Base-by-base conservation (phyloP, 176 grass and related monocot genomes). In the Bromus sterilis region DNA sequence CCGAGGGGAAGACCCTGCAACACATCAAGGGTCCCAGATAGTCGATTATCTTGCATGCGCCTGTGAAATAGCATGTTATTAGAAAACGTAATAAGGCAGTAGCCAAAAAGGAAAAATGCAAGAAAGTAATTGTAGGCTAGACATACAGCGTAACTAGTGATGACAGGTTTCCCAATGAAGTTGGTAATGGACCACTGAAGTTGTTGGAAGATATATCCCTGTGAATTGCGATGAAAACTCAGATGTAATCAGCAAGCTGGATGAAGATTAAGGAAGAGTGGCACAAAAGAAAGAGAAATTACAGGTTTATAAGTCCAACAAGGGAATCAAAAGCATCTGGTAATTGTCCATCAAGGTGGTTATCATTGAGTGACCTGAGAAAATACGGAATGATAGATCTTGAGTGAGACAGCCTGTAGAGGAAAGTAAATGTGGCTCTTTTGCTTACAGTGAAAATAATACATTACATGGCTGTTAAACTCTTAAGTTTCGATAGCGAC, bases 171-270 rank as follows among this genome's bases (percentile, higher is more conserved):
- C 87, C 91, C 77, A 99, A 75, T n/a, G 96, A 95, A 67, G 89
- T 68, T 74, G 96, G 96, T 74, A 99, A 86, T 79, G 88, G 62
- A 31, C 96, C 90, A 80, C 89, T 95, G 49, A 95, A 88, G 89
- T 95, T 95, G 78, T 99, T 99, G 43, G 77, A 88, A 42, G 93
- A 95, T 78, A 99, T 84, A 93, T 99, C 93, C 63, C 96, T 99
- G 77, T 28, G 68, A 71, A 71, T 15, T 70, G 39, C 28, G 48
- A 82, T 9, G 18, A 85, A 78, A 84, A 29, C 11, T 26, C 6
- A 48, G 12, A 66, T 78, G 74, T 74, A 75, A 78, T 86, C n/a
- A 37, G 53, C 9, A 25, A 77, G 53, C 40, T 32, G 18, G 55
- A 41, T 31, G 43, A 48, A 77, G 56, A 42, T 18, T 25, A 26